Evolutionary conservation across 176 grass and related monocot species (phyloP).

Genomic region (barley (Hordeum vulgare)): DNA sequence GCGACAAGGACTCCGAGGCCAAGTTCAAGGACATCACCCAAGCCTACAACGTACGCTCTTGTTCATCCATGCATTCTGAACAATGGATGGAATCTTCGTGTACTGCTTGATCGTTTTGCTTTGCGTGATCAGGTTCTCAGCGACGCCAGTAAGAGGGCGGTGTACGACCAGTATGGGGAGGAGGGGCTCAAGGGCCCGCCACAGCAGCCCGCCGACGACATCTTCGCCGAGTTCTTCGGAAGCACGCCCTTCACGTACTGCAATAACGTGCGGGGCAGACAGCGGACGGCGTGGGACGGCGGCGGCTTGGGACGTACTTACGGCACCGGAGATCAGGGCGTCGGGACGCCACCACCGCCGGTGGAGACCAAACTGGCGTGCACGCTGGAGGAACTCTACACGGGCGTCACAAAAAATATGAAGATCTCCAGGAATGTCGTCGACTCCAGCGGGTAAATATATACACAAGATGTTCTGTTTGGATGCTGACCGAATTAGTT

Average conservation of each 20-base stretch:
- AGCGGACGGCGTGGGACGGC: conserved; percentile 24
- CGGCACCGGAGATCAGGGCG: conserved; percentile 2
- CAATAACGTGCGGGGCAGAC: conserved; percentile 25
- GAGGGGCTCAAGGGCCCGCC: conserved; percentile 40
- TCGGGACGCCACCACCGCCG: not conserved
- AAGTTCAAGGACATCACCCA: conserved; percentile 63
- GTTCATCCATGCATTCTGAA: not conserved
- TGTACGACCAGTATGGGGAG: conserved; percentile 74
- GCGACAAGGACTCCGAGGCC: conserved; percentile 40
- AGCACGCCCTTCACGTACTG: conserved; percentile 60
- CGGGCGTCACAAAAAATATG: conserved; percentile 74
- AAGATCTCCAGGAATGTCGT: conserved; percentile 62
- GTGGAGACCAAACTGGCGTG: conserved; percentile 75
- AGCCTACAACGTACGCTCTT: conserved; percentile 46
- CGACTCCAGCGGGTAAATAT: conserved; percentile 45
- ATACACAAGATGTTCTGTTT: not conserved
- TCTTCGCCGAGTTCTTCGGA: conserved; percentile 79
- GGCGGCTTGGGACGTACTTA: conserved; percentile 5
- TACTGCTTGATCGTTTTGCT: not conserved
- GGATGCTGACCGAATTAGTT: not conserved
- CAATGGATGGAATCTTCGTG: not conserved
- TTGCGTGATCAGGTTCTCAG: conserved; percentile 51
- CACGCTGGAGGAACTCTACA: conserved; percentile 79
- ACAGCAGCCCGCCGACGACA: conserved; percentile 36
- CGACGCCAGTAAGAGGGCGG: conserved; percentile 54